Percentiles rank a stretch among this genome's conserved stretches.
Conservation (phyloP, 768 basidiomycete species). For the Lyophyllum shimeji region DNA sequence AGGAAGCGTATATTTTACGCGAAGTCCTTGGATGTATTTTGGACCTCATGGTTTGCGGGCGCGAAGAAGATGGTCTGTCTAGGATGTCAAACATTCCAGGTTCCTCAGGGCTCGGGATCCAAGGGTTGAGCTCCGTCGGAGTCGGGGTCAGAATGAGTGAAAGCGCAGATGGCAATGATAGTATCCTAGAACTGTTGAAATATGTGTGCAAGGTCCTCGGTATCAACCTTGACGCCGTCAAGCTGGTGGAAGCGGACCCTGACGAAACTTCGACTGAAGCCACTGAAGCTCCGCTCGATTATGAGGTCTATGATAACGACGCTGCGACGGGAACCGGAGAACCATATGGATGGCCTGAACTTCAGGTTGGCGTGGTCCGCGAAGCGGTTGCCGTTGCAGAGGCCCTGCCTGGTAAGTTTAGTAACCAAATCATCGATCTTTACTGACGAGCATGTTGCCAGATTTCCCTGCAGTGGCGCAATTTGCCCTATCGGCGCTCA, state of each 20-base stretch:
- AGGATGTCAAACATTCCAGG: slow-evolving; percentile 39
- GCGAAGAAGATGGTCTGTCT: slow-evolving; percentile 64
- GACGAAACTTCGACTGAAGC: slow-evolving; percentile 3
- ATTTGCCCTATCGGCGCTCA: slow-evolving; percentile 86
- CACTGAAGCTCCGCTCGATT: background rate
- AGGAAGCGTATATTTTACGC: slow-evolving; percentile 84
- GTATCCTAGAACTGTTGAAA: slow-evolving; percentile 72
- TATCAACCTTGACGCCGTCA: slow-evolving; percentile 74
- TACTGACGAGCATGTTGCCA: slow-evolving; percentile 26
- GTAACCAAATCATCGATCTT: background rate
- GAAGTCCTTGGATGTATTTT: slow-evolving; percentile 84
- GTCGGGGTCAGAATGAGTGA: slow-evolving; percentile 75
- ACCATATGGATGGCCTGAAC: slow-evolving; percentile 88
- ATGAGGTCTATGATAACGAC: slow-evolving; percentile 38
- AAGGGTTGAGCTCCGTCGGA: slow-evolving; percentile 36
- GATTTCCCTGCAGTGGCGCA: slow-evolving; percentile 86
- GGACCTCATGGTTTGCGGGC: slow-evolving; percentile 84
- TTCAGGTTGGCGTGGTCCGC: slow-evolving; percentile 90
- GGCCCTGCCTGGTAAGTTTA: slow-evolving; percentile 77
- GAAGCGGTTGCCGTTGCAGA: slow-evolving; percentile 93
- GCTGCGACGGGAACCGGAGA: slow-evolving; percentile 42
- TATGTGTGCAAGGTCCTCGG: slow-evolving; percentile 80
- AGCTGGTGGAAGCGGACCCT: slow-evolving; percentile 36
- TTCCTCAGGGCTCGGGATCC: slow-evolving; percentile 47
- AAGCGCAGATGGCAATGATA: slow-evolving; percentile 76